phyloP scores from a whole-genome alignment of 2,329 filamentous ascomycete genomes.

The Xylariomycetidae sp. region DNA sequence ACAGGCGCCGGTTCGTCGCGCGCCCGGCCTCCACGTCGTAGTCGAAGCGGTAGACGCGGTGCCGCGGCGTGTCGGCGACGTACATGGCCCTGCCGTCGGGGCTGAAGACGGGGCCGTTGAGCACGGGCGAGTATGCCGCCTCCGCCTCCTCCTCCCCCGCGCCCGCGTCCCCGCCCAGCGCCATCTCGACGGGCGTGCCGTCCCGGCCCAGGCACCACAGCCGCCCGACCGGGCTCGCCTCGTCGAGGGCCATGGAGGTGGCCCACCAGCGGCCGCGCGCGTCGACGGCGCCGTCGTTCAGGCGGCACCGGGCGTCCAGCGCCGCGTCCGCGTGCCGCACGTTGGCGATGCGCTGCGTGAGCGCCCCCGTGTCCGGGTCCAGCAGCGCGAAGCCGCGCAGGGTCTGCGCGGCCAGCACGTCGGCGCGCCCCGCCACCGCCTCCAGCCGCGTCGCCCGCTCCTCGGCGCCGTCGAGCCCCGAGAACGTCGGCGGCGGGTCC shows the following conservation, averaged over 20 bases:
- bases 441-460: no score
- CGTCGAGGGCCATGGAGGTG: conserved; percentile 18
- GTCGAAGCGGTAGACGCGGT: conserved; percentile 10
- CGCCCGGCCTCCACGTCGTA: conserved; percentile 10
- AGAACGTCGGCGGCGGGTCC: conserved; percentile 17
- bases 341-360: conserved; percentile 10
- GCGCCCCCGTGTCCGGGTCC: conserved; percentile 10
- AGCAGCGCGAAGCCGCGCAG: conserved; percentile 15
- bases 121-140: conserved; percentile 12
- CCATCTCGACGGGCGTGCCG: no score
- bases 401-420: conserved; percentile 17
- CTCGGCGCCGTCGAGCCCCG: conserved; percentile 14
- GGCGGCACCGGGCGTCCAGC: conserved; percentile 15
- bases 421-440: conserved; percentile 7
- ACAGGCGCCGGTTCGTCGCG: conserved; percentile 5
- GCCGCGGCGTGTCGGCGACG: conserved; percentile 5
- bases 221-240: conserved; percentile 14
- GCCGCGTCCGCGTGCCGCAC: conserved; percentile 8
- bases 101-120: conserved; percentile 20
- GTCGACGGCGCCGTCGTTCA: conserved; percentile 21
- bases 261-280: conserved; percentile 18
- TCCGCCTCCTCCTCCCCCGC: conserved; percentile 4
- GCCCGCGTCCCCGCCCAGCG: conserved; percentile 3
- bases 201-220: conserved; percentile 18
- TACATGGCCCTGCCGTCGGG: conserved; percentile 15